Conservation (phyloP, 768 basidiomycete genomes). For the Mycena polygramma region DNA sequence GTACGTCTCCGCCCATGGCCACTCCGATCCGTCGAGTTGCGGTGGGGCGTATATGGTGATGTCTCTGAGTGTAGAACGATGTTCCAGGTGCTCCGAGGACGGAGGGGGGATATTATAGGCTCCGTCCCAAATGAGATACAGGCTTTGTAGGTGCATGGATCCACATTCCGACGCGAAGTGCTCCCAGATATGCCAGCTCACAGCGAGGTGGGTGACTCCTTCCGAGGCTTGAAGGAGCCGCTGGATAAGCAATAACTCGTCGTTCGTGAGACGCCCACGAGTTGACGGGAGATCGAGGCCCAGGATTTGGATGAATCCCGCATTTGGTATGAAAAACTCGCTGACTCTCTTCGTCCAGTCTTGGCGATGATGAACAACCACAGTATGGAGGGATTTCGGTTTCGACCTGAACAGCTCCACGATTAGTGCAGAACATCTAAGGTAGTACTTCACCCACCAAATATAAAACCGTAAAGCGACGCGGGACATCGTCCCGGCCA, state of each 20-base stretch:
- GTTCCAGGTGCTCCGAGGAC: neutral
- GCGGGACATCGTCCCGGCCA: too few relatives aligned
- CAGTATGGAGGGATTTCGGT: too few relatives aligned
- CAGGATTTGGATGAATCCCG: neutral
- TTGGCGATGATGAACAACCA: too few relatives aligned
- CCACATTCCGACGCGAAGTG: neutral
- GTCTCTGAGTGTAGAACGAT: neutral
- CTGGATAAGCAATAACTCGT: neutral
- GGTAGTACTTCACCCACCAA: too few relatives aligned
- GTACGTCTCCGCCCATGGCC: too few relatives aligned
- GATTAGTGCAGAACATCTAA: too few relatives aligned
- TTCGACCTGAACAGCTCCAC: too few relatives aligned
- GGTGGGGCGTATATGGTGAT: neutral
- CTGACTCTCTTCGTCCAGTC: neutral
- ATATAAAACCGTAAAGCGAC: too few relatives aligned
- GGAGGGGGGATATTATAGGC: neutral
- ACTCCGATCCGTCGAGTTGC: too few relatives aligned
- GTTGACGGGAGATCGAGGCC: neutral
- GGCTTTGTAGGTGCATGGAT: neutral
- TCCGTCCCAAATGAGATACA: conserved; percentile 1
- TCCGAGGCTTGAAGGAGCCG: neutral
- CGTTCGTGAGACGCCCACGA: neutral
- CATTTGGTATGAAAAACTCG: conserved; percentile 5
- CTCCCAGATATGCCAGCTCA: neutral
- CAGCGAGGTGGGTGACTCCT: neutral